phyloP scores from a whole-genome alignment of 305 asterid genomes.

The Nicotiana rustica region DNA sequence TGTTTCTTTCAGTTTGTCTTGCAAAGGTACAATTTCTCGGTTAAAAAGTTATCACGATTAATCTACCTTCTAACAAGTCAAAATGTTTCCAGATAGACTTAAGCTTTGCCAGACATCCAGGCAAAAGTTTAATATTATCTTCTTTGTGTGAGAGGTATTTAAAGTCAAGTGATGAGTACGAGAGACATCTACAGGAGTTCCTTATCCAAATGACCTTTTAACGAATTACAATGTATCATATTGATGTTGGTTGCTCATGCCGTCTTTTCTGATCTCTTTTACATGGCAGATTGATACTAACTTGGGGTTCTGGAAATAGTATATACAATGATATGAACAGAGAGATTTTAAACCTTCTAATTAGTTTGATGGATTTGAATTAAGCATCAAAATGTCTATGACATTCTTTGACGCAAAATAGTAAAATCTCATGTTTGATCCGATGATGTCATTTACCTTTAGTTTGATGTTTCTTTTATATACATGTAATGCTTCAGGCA shows the following conservation, averaged over 20 bases:
- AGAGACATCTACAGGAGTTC: neutral
- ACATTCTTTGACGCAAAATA: neutral
- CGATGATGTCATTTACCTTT: neutral
- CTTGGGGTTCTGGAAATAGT: neutral
- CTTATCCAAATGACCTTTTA: neutral
- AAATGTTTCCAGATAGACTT: too few relatives aligned
- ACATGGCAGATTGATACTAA: neutral
- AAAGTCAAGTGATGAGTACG: slow-evolving; percentile 16
- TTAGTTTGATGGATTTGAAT: slow-evolving; percentile 12
- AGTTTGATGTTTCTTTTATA: slow-evolving; percentile 20
- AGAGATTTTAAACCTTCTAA: neutral
- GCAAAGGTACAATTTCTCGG: neutral
- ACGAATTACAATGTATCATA: neutral
- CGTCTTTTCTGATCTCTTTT: neutral
- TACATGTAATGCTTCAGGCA: slow-evolving; percentile 58
- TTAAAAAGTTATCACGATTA: neutral
- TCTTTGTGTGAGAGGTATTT: neutral
- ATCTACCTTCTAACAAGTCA: neutral
- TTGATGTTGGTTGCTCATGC: slow-evolving; percentile 14
- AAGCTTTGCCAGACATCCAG: too few relatives aligned
- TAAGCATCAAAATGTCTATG: neutral
- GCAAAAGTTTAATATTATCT: neutral
- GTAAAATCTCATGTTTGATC: slow-evolving; percentile 4
- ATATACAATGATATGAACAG: neutral
- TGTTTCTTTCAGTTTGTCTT: neutral